Base-by-base conservation (phyloP, 441 rosid genomes). In the Croton setiger region DNA sequence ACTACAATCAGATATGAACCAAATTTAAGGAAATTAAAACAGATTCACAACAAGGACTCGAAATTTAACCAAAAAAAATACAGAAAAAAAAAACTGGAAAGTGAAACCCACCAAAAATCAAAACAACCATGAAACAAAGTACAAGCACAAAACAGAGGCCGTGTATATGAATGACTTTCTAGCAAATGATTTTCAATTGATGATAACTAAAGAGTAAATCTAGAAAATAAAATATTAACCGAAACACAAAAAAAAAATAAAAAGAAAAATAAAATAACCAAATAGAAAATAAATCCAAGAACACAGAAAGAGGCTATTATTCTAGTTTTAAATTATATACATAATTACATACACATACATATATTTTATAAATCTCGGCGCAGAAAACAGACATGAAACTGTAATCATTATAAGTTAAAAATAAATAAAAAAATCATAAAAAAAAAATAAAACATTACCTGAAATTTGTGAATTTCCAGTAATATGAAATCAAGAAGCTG, bases 381-480 rank as follows among this genome's bases (percentile, higher is more conserved):
- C 41, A 58, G 47, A 6, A 5, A 68, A 4, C 54, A 31, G 57
- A 37, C n/a, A 51, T 3, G 52, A 60, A 51, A 51, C 52, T 15
- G n/a, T 27, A 9, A 52, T 2, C 9, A 39, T 14, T 17, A 36
- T 8, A 27, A 27, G 31, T 27, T 39, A 11, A 51, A 33, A 5
- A 10, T 37, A 41, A 61, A 11, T n/a, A 31, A 8, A 0, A 56
- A 58, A 43, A 56, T 15, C 52, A 6, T 0, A 11, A 31, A 5
- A 11, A 31, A 5, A 10, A 57, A 57, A 23, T 21, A 5, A 31
- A 18, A 1, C 41, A 23, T 55, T 60, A 70, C 74, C 80, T 56
- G n/a, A n/a, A n/a, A n/a, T n/a, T n/a, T n/a, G 74, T 20, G 6
- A 64, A 67, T 63, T 67, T 60, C 33, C 58, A 23, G 53, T 36